These are phyloP conservation scores for Cryptococcus hybrid DNA, from an alignment of 1,284 basidiomycete genomes.

Conservation along the genomic window DNA sequence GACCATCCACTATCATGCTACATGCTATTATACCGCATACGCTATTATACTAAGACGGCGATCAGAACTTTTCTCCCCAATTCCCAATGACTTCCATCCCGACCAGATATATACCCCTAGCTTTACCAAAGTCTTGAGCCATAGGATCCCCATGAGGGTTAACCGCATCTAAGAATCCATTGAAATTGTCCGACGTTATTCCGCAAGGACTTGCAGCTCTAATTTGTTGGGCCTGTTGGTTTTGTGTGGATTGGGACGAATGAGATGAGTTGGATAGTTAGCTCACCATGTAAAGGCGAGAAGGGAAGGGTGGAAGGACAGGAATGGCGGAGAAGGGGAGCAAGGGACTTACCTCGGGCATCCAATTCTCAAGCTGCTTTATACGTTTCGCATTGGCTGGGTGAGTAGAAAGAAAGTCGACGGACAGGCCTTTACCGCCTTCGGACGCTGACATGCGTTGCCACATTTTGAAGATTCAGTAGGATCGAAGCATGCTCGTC, in stretches of 20 bases:
- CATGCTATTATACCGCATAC: too few species aligned
- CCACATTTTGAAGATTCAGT: slow-evolving; percentile 56
- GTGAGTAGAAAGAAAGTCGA: slow-evolving; percentile 61
- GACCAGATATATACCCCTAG: neutral
- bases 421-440: slow-evolving; percentile 30
- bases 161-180: slow-evolving; percentile 38
- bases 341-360: slow-evolving; percentile 30
- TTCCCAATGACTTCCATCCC: too few species aligned
- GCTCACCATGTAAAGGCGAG: too few species aligned
- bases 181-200: slow-evolving; percentile 27
- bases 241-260: too few species aligned
- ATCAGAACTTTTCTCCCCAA: too few species aligned
- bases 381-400: slow-evolving; percentile 68
- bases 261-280: too few species aligned
- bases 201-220: slow-evolving; percentile 42
- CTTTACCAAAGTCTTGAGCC: too few species aligned
- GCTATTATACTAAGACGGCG: too few species aligned
- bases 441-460: slow-evolving; percentile 53
- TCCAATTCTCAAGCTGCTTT: slow-evolving; percentile 48
- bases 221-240: slow-evolving; percentile 32
- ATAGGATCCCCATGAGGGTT: slow-evolving; percentile 7
- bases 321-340: neutral
- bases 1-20: too few species aligned
- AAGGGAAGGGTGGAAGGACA: too few species aligned
- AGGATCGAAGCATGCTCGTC: slow-evolving; percentile 40